phyloP scores from a whole-genome alignment of 139 green algal species.

The Chlorella ohadii region DNA sequence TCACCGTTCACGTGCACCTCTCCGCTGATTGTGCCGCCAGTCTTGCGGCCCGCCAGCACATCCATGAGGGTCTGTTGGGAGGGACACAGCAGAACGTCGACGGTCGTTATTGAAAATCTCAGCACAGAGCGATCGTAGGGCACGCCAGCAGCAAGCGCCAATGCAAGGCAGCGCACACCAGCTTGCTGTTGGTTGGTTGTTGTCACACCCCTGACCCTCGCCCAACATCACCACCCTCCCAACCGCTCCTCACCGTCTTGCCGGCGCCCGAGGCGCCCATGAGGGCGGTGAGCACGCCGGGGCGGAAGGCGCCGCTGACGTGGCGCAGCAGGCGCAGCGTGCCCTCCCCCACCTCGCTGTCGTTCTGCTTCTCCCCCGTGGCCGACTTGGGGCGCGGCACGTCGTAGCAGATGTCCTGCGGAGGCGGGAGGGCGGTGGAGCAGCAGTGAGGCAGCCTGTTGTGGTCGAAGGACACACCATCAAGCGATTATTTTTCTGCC shows the following conservation, averaged over 20 bases:
- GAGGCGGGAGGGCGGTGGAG: too few relatives aligned
- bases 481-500: too few relatives aligned
- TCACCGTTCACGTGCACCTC: constrained; percentile 69
- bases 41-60: constrained; percentile 68
- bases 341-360: constrained; percentile 5
- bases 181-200: too few relatives aligned
- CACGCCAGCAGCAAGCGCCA: too few relatives aligned
- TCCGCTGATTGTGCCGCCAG: constrained; percentile 46
- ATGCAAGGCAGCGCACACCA: too few relatives aligned
- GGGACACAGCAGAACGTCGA: too few relatives aligned
- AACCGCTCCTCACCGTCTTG: constrained; percentile 35
- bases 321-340: constrained; percentile 42
- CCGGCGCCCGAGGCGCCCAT: constrained; percentile 59
- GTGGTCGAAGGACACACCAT: too few relatives aligned
- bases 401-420: constrained; percentile 48
- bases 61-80: constrained; percentile 52
- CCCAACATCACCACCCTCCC: too few relatives aligned
- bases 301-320: constrained; percentile 57
- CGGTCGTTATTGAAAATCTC: too few relatives aligned
- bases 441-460: too few relatives aligned
- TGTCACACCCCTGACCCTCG: too few relatives aligned
- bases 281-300: constrained; percentile 59
- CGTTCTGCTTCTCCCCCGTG: background rate
- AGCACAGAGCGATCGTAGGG: too few relatives aligned
- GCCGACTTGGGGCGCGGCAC: constrained; percentile 37